Evolutionary conservation across 805 yeast genomes (phyloP), one percentile per base, ranked within the genome.

Genomic region (Starmerella scarabaei): DNA sequence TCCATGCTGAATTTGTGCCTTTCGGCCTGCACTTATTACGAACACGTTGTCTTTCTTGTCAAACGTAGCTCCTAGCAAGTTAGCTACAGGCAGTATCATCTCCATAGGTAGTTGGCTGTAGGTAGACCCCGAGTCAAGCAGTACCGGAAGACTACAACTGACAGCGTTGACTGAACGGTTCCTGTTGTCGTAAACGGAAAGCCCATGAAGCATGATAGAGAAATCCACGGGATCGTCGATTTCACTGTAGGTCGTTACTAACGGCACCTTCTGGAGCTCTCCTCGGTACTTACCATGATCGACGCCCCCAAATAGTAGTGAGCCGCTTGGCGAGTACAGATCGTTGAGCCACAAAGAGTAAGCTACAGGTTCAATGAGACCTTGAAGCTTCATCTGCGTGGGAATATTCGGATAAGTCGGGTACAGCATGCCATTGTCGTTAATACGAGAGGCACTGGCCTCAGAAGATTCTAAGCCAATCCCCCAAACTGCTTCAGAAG

Each of bases 111-210:
- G 54, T 48, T 67, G 68, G 16, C 66, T 54, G 20, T 65, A 53
- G 4, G 77, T 64, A 5, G 78, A 64, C 16, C 80, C 77, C 1
- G 77, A 65, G 53, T 76, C 80, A 24, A 75, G 56, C 16, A 48
- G 33, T 1, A 46, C 47, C 0, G 51, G 51, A 9, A 45, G 8
- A 7, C 40, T 35, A 21, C 48, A 44, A 11, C 39, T 19, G 9
- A 43, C 43, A 1, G 46, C 20, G 8, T 11, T 16, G 5, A 30
- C 41, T 2, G 28, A 12, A 2, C 11, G 17, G 9, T 30, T 34
- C 2, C 17, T 24, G 2, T 9, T 8, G 15, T 43, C 36, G 31
- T 33, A 45, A 1, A 36, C 32, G 1, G 44, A 35, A 8, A 51
- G 30, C 3, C 54, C 54, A 20, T 46, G 43, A 12, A 51, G 37